Percentiles rank a stretch among this genome's conserved stretches.
Conservation (phyloP, 2,329 filamentous ascomycete genomes). For the Penicillium vulpinum region DNA sequence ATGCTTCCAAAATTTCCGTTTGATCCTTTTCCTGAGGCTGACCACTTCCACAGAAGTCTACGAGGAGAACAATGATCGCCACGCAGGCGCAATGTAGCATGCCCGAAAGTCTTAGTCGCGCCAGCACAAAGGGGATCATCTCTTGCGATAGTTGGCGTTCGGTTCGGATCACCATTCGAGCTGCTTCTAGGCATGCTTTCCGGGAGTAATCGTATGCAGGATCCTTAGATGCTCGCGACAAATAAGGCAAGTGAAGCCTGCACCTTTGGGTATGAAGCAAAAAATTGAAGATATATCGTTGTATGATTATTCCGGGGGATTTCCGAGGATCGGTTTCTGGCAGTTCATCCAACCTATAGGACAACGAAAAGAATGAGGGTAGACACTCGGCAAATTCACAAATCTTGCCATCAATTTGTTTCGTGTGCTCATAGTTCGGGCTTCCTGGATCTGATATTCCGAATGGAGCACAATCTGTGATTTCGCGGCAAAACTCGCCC, state of each 20-base stretch:
- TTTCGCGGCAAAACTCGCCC: constrained; percentile 38
- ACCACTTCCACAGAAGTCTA: constrained; percentile 39
- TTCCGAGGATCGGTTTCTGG: constrained; percentile 8
- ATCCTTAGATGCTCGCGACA: constrained; percentile 31
- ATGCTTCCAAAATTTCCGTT: constrained; percentile 35
- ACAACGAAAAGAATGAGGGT: constrained; percentile 37
- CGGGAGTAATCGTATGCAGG: constrained; percentile 35
- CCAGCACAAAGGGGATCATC: constrained; percentile 19
- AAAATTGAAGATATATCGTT: constrained; percentile 39
- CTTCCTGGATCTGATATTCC: constrained; percentile 13
- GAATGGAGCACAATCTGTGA: constrained; percentile 37
- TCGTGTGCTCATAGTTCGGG: constrained; percentile 31
- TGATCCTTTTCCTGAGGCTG: constrained; percentile 26
- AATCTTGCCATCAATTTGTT: constrained; percentile 38
- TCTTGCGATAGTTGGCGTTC: constrained; percentile 24
- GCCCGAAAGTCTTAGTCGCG: constrained; percentile 30
- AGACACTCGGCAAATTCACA: constrained; percentile 30
- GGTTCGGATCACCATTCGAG: constrained; percentile 34
- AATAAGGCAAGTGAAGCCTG: constrained; percentile 42
- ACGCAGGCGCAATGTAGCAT: constrained; percentile 39
- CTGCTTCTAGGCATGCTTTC: constrained; percentile 37
- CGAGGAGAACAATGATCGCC: constrained; percentile 40
- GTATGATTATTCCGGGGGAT: constrained; percentile 26
- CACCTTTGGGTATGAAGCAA: constrained; percentile 39
- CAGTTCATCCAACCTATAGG: constrained; percentile 2